phyloP scores from a whole-genome alignment of 2,329 filamentous ascomycete species.

The Periconia digitata region DNA sequence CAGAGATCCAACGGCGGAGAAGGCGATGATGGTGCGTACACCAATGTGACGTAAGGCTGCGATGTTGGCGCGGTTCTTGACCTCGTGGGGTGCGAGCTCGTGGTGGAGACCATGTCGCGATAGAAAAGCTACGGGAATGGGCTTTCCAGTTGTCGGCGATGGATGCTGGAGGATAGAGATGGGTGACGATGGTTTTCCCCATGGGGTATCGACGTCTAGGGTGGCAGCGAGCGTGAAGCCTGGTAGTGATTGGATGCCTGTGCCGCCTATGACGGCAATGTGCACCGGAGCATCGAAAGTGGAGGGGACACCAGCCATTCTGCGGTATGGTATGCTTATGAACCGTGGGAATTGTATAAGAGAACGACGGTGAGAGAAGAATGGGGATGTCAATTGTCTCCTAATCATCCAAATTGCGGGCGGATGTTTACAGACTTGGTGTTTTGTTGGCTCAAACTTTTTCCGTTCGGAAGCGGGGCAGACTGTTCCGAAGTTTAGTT shows the following conservation, averaged over 20 bases:
- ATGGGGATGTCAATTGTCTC: neutral
- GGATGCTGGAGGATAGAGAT: constrained; percentile 89
- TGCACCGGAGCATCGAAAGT: constrained; percentile 47
- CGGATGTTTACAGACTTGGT: neutral
- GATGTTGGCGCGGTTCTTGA: constrained; percentile 94
- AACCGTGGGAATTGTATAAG: constrained; percentile 2
- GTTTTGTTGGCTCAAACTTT: neutral
- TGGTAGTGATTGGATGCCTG: constrained; percentile 83
- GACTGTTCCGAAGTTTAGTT: neutral
- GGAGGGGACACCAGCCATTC: constrained; percentile 29
- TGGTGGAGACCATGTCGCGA: constrained; percentile 89
- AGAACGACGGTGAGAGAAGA: neutral
- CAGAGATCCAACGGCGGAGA: constrained; percentile 90
- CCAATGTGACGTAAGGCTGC: constrained; percentile 92
- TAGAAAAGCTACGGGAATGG: constrained; percentile 79
- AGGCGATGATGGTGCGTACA: constrained; percentile 88
- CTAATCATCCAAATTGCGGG: neutral
- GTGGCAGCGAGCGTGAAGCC: constrained; percentile 83
- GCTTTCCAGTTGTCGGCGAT: constrained; percentile 65
- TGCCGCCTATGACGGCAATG: constrained; percentile 66
- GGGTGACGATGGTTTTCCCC: constrained; percentile 75
- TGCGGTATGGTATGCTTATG: constrained; percentile 9
- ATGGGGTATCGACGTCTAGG: constrained; percentile 78
- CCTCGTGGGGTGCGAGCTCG: constrained; percentile 88
- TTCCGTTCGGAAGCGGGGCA: constrained; percentile 2